Evolutionary conservation across 352 stramenopile genomes (phyloP), one percentile per base, ranked within the genome.

Genomic region (Pythium brachiatum): DNA sequence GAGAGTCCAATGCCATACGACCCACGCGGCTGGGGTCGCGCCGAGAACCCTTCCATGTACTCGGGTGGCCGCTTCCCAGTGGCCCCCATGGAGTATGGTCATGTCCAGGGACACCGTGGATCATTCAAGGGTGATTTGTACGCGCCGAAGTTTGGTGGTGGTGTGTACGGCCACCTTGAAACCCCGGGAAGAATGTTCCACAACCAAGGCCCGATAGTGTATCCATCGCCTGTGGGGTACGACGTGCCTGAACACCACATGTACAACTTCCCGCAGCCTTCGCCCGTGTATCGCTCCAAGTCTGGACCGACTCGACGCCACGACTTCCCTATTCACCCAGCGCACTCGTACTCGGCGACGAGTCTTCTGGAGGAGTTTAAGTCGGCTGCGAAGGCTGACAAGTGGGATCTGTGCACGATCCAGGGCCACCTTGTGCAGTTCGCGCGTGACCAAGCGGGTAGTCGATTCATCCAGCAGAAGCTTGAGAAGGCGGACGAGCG

Each of bases 391-490:
- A 94, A 90, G 65, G 72, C 79, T 41, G 84, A 92, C 54, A 92
- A 91, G 70, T 94, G 86, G 86, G 86, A 88, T 57, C 63, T 96
- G 32, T 71, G 70, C 7, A 75, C 78, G 21, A 92, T 96, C 59
- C 85, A 88, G 62, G 89, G 89, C 3, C 87, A 96, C 67, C 67
- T 97, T 20, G 72, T 93, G 18, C 60, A 91, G 64, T 96, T 97
- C 54, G 83, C 89, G 8, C 88, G 89, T 52, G 89, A 97, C 58
- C 85, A 95, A 64, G 76, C 77, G 50, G 89, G 89, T 0, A 94
- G 81, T 23, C 75, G 89, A 9, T 95, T 96, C 48, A 95, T 97
- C 54, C 89, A 97, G 53, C 88, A 90, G 50, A 90, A 93, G 60
- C 67, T 96, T 29, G 89, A 97, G 59, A 92, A 88, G 46, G 89